Conservation (phyloP, 257 asterid genomes). For the Leptodermis oblonga region DNA sequence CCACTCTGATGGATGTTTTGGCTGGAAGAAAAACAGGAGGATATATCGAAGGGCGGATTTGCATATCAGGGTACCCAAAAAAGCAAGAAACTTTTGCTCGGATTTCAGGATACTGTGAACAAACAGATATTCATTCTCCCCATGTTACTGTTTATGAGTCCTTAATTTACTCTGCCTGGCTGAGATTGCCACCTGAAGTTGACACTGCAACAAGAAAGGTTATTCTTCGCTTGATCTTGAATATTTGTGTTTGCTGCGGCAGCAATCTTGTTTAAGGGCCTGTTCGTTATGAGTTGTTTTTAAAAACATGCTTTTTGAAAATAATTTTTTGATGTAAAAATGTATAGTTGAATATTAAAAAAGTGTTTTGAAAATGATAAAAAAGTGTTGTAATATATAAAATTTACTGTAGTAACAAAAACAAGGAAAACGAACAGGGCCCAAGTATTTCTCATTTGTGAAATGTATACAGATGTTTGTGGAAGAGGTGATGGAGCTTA, state of each 20-base stretch:
- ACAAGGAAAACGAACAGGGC: no score
- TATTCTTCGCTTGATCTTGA: not conserved
- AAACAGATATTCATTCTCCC: slow-evolving; percentile 26
- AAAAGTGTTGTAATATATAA: no score
- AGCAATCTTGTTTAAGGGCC: not conserved
- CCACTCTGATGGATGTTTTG: slow-evolving; percentile 27
- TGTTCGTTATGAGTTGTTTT: no score
- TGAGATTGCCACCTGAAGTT: slow-evolving; percentile 22
- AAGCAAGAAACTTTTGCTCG: slow-evolving; percentile 27
- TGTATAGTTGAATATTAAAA: no score
- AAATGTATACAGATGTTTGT: slow-evolving; percentile 19
- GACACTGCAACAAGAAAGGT: slow-evolving; percentile 21
- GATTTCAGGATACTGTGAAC: slow-evolving; percentile 27
- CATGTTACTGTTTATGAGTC: slow-evolving; percentile 24
- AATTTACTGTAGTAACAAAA: no score
- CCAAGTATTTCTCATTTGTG: not conserved
- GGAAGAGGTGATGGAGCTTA: slow-evolving; percentile 26
- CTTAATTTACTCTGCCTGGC: slow-evolving; percentile 26
- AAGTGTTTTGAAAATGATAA: no score
- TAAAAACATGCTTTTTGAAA: no score
- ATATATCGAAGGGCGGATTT: slow-evolving; percentile 21
- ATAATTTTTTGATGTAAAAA: no score
- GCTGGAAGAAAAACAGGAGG: slow-evolving; percentile 29
- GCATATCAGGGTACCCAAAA: slow-evolving; percentile 25
- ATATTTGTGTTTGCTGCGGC: not conserved